A percentile compares a stretch with the other conserved stretches of the same genome.
phyloP scores from a whole-genome alignment of 139 green algal species.

The Picochlorum sp. region DNA sequence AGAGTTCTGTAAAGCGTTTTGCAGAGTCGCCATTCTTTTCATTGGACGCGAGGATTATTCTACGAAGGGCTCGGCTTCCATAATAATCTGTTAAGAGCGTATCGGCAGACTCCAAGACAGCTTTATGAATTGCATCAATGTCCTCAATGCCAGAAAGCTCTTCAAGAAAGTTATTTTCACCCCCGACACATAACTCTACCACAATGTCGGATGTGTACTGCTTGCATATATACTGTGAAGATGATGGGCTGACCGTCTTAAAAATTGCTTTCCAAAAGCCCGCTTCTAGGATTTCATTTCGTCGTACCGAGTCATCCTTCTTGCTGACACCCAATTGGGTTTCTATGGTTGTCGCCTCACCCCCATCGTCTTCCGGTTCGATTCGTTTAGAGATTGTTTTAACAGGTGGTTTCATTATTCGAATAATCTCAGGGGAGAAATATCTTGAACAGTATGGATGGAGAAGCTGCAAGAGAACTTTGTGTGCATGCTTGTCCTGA shows the following conservation, averaged over 20 bases:
- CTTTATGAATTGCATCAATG: conserved; percentile 42
- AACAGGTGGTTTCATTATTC: conserved; percentile 42
- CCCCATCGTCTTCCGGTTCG: conserved; percentile 7
- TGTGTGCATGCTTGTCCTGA: conserved; percentile 35
- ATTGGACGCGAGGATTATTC: conserved; percentile 37
- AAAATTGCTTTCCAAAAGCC: conserved; percentile 43
- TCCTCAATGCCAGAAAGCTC: conserved; percentile 19
- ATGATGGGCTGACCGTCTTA: conserved; percentile 16
- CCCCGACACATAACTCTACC: conserved; percentile 56
- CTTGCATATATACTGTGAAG: conserved; percentile 34
- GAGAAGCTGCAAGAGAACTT: conserved; percentile 66
- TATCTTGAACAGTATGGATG: conserved; percentile 51
- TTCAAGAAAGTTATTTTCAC: conserved; percentile 39
- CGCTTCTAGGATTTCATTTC: conserved; percentile 56
- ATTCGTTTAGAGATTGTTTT: conserved; percentile 20
- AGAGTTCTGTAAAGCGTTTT: conserved; percentile 17
- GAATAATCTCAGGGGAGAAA: conserved; percentile 40
- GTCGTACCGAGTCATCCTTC: conserved; percentile 51
- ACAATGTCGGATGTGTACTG: conserved; percentile 44
- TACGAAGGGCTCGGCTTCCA: conserved; percentile 43
- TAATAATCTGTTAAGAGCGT: conserved; percentile 44
- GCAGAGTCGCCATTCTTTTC: conserved; percentile 8
- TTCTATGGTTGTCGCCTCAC: background rate
- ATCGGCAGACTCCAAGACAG: conserved; percentile 33
- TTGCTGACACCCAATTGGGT: conserved; percentile 60